Conservation (phyloP, 2,329 filamentous ascomycete species). For the Aspergillus floridensis region DNA sequence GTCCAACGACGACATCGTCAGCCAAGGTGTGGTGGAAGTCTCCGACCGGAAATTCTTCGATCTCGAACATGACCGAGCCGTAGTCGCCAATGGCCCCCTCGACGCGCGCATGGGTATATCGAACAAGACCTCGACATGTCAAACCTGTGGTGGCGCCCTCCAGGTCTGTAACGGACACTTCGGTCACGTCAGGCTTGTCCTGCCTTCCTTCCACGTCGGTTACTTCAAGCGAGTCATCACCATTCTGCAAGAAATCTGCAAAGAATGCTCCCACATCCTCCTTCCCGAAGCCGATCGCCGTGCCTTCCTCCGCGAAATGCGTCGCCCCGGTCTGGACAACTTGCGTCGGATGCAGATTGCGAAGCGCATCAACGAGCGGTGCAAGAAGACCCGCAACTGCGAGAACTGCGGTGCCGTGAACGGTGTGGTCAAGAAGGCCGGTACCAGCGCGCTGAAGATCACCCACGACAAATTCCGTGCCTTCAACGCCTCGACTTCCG, state of each 20-base stretch:
- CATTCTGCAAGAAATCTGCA: constrained; percentile 94
- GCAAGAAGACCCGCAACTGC: constrained; percentile 80
- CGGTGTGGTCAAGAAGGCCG: constrained; percentile 86
- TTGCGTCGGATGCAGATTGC: constrained; percentile 77
- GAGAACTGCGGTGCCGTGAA: constrained; percentile 79
- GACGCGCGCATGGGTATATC: constrained; percentile 87
- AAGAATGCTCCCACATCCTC: constrained; percentile 82
- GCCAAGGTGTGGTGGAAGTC: constrained; percentile 90
- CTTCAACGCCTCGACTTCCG: constrained; percentile 84
- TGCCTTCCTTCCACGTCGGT: constrained; percentile 93
- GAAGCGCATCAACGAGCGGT: constrained; percentile 86
- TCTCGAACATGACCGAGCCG: constrained; percentile 71
- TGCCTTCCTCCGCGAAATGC: constrained; percentile 73
- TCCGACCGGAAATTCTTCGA: constrained; percentile 95
- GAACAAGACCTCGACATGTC: constrained; percentile 73
- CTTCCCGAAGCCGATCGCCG: constrained; percentile 77
- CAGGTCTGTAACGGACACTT: constrained; percentile 93
- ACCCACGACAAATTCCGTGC: constrained; percentile 88
- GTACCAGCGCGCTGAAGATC: constrained; percentile 79
- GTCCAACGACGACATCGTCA: constrained; percentile 90
- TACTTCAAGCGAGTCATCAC: constrained; percentile 92
- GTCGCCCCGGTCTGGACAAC: constrained; percentile 80
- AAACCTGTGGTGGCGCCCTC: constrained; percentile 78
- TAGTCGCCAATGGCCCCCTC: constrained; percentile 79
- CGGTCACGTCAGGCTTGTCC: constrained; percentile 82